phyloP scores from a whole-genome alignment of 139 green algal genomes.

The Coccomyxa sp. region DNA sequence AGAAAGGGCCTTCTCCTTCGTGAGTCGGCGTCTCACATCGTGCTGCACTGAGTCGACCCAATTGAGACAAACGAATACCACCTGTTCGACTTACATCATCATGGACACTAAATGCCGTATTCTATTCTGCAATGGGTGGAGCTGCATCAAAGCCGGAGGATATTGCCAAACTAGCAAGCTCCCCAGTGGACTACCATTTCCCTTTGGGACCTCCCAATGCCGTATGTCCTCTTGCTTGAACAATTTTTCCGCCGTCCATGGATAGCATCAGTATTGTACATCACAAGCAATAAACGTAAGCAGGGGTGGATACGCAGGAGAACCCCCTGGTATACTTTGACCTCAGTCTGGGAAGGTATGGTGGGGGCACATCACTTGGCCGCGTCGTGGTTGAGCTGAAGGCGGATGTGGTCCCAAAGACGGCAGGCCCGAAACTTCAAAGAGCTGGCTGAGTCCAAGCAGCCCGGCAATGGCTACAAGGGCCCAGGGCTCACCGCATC shows the following conservation, averaged over 20 bases:
- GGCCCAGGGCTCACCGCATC: constrained; percentile 77
- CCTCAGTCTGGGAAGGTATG: constrained; percentile 78
- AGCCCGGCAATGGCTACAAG: constrained; percentile 81
- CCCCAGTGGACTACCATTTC: constrained; percentile 21
- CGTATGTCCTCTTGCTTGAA: constrained; percentile 6
- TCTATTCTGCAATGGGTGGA: constrained; percentile 46
- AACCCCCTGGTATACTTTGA: constrained; percentile 88
- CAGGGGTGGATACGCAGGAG: constrained; percentile 16
- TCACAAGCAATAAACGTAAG: background rate
- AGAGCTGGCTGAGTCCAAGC: constrained; percentile 49
- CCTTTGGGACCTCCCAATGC: constrained; percentile 66
- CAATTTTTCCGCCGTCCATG: no score
- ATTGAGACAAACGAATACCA: no score
- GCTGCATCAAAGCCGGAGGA: constrained; percentile 28
- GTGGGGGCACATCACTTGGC: constrained; percentile 63
- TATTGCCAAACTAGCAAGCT: constrained; percentile 36
- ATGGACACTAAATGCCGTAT: no score
- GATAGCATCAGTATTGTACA: no score
- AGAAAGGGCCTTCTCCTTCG: no score
- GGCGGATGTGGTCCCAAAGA: constrained; percentile 12
- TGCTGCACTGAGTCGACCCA: no score
- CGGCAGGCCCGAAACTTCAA: constrained; percentile 1
- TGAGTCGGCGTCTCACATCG: no score
- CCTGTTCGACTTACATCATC: no score
- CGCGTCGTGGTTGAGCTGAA: constrained; percentile 72